phyloP scores from a whole-genome alignment of 345 rosid genomes.

The Hibiscus syriacus region DNA sequence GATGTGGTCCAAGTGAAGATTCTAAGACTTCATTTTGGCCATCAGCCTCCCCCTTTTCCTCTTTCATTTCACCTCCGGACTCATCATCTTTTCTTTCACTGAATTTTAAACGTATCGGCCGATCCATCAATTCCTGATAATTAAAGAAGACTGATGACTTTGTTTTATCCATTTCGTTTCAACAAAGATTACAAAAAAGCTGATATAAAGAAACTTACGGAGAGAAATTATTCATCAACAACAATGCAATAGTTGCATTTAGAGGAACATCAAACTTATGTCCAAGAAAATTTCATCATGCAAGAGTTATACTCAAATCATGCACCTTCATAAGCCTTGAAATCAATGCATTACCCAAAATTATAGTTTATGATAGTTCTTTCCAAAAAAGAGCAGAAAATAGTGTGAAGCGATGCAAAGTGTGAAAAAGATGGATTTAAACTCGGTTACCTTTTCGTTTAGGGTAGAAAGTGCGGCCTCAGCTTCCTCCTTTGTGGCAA shows the following conservation, averaged over 20 bases:
- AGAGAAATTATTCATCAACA: not conserved
- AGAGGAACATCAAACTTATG: not conserved
- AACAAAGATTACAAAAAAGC: not conserved
- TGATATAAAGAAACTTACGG: not conserved
- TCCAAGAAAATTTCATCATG: not conserved
- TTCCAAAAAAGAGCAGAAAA: not conserved
- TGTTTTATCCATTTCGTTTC: not conserved
- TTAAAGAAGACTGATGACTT: slow-evolving; percentile 12
- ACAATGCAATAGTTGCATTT: not conserved
- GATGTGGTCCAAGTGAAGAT: not conserved
- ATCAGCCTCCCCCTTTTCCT: slow-evolving; percentile 12
- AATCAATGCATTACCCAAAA: not conserved
- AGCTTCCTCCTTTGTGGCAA: slow-evolving; percentile 80
- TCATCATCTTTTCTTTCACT: slow-evolving; percentile 38
- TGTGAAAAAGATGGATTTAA: not conserved
- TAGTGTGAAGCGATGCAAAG: not conserved
- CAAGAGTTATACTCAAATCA: not conserved
- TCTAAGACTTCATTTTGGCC: slow-evolving; percentile 23
- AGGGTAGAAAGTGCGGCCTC: slow-evolving; percentile 63
- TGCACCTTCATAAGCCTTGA: not conserved
- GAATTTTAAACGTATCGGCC: slow-evolving; percentile 63
- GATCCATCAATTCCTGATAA: slow-evolving; percentile 73
- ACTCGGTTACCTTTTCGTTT: slow-evolving; percentile 61
- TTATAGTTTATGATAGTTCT: not conserved
- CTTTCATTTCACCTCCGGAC: slow-evolving; percentile 31